Evolutionary conservation across 495 filamentous ascomycete species (phyloP), one percentile per base, ranked within the genome.

Genomic region (Hypoxylon intermedium): DNA sequence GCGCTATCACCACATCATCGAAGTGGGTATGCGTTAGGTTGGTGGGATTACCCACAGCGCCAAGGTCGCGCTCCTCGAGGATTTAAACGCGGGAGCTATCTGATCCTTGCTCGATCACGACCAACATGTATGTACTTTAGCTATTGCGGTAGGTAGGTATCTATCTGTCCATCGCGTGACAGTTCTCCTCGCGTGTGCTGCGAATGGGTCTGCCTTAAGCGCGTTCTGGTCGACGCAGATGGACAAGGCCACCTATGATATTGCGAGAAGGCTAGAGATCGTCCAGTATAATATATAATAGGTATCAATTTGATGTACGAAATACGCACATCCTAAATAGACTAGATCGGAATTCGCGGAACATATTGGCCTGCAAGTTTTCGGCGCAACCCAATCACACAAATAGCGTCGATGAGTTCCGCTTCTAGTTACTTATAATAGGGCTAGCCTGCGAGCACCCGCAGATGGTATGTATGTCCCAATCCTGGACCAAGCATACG

Each of bases 181-280:
- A 19, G 1, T 3, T 15, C n/a, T n/a, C n/a, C n/a, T n/a, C n/a
- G n/a, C n/a, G 31, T 20, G 16, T 16, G 41, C 36, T 37, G 43
- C n/a, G 36, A 21, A 37, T 44, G 34, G 38, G 33, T 41, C 33
- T 51, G 47, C 52, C 41, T 51, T 63, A 57, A 56, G 59, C 52
- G 52, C 24, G 52, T 56, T 18, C 41, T n/a, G 34, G 38, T 40
- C 23, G 21, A 31, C 36, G 20, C 24, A 56, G 33, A 52, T 46
- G 20, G 36, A 34, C 52, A 62, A 62, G 59, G 59, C 52, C 52
- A 52, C 52, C 52, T 62, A 57, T 63, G 9, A 63, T 53, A 47
- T 63, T 18, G 45, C 30, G 45, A 45, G 44, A 15, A 6, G 16
- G 44, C 13, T 15, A 50, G n/a, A 28, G 58, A 55, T 62, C 44